Evolutionary conservation across 768 basidiomycete species (phyloP), one percentile per base, ranked within the genome.

Genomic region (Strobilomyces confusus): DNA sequence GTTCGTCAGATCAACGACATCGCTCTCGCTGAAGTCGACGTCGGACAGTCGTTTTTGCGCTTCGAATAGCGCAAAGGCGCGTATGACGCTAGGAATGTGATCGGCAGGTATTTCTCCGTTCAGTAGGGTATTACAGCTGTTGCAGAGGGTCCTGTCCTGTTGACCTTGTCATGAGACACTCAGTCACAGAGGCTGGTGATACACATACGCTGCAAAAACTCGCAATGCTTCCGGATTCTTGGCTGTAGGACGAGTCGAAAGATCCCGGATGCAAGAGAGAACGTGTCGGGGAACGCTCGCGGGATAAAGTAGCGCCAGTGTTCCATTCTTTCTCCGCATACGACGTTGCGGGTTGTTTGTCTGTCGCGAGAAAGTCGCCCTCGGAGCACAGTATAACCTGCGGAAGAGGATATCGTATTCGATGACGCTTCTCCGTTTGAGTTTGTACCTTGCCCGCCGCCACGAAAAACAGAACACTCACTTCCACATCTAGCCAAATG

Each of bases 41-140:
- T 43, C 49, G 1, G 47, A 32, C 3, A 54, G 34, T 43, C 29
- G 51, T 34, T 59, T 54, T 20, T 57, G 59, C 9, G 45, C 49
- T 44, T 58, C 55, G 33, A 64, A 58, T 13, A 66, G 30, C 4
- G 55, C 26, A 4, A 65, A 19, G 15, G 64, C 61, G 15, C 61
- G 61, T 51, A 65, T 52, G 48, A 63, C 58, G 38, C 55, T 57
- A 23, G 61, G 64, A n/a, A 63, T 56, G 15, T 63, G 54, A 12
- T 60, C 61, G 5, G 55, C 23, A 13, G 61, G 62, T 22, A 61
- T 58, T 43, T 65, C 56, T 40, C 17, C 30, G 6, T 42, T 46
- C 19, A 66, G 36, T 25, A 63, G n/a, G 11, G 26, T 50, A 41
- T 48, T 37, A 20, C 59, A 64, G 32, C 22, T 46, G 30, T 54